A percentile compares a stretch with the other conserved stretches of the same genome.
Evolutionary conservation across 495 filamentous ascomycete species (phyloP).

Genomic region (Penicillium tannophilum): DNA sequence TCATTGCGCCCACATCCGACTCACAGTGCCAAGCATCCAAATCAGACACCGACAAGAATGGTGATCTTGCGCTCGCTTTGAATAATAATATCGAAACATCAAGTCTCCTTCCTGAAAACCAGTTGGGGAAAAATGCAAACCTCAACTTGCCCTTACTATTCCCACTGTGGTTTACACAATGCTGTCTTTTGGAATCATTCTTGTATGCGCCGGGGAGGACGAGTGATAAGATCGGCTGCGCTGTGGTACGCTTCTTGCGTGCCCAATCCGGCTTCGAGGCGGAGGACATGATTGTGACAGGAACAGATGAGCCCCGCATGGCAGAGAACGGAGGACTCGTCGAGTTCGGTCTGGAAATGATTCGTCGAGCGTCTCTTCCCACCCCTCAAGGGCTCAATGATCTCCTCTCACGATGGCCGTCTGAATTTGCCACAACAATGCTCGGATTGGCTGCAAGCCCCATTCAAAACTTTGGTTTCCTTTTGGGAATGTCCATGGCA

Average conservation of each 20-base stretch:
- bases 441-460: slow-evolving; percentile 24
- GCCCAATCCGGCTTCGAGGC: slow-evolving; percentile 36
- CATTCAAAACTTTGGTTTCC: slow-evolving; percentile 22
- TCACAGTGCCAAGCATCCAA: no score
- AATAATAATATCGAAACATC: neutral
- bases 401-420: slow-evolving; percentile 25
- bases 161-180: slow-evolving; percentile 41
- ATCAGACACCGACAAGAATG: no score
- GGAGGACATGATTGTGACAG: slow-evolving; percentile 29
- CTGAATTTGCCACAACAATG: slow-evolving; percentile 32
- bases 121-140: neutral
- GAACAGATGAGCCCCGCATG: slow-evolving; percentile 33
- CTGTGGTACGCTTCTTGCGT: slow-evolving; percentile 36
- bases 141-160: slow-evolving; percentile 17
- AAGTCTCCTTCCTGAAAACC: neutral
- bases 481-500: slow-evolving; percentile 28
- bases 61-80: no score
- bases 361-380: slow-evolving; percentile 15
- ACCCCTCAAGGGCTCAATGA: slow-evolving; percentile 17
- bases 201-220: slow-evolving; percentile 32
- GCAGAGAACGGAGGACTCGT: slow-evolving; percentile 27
- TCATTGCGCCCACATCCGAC: neutral
- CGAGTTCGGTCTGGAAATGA: slow-evolving; percentile 38
- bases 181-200: slow-evolving; percentile 36
- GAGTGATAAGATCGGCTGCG: slow-evolving; percentile 22